phyloP scores from a whole-genome alignment of 371 early-diverging fungal genomes.

The Batrachochytrium dendrobatidis region DNA sequence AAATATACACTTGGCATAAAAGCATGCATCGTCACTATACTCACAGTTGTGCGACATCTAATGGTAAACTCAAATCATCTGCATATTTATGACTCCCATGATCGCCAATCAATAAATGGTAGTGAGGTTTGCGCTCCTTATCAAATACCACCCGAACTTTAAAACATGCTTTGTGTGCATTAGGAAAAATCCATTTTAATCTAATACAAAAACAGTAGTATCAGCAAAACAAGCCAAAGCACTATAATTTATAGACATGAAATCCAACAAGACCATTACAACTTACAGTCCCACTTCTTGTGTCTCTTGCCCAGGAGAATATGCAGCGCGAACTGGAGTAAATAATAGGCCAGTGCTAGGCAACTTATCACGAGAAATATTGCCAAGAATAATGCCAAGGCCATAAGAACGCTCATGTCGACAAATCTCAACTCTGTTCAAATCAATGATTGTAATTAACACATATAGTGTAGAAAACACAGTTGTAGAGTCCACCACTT shows the following conservation, averaged over 20 bases:
- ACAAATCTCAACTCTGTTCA: conserved; percentile 12
- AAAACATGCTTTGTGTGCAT: background rate
- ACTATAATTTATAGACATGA: too few species aligned
- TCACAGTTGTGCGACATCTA: conserved; percentile 46
- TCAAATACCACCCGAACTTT: conserved; percentile 20
- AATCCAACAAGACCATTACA: too few species aligned
- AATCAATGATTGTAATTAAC: background rate
- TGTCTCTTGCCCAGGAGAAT: conserved; percentile 6
- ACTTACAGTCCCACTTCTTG: too few species aligned
- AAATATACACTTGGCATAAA: background rate
- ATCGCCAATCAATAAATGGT: conserved; percentile 51
- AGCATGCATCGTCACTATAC: conserved; percentile 8
- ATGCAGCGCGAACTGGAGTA: conserved; percentile 13
- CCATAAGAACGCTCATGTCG: background rate
- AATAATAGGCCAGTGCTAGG: conserved; percentile 11
- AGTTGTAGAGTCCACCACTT: conserved; percentile 14
- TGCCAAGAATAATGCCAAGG: background rate
- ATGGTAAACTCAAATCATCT: conserved; percentile 61
- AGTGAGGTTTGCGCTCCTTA: conserved; percentile 59
- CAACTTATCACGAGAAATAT: background rate
- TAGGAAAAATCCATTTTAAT: conserved; percentile 11
- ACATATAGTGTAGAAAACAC: background rate
- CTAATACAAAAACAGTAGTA: too few species aligned
- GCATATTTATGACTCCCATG: conserved; percentile 48
- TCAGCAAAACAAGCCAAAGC: too few species aligned